Evolutionary conservation across 345 rosid species (phyloP).

Genomic region (Eutrema yunnanense): DNA sequence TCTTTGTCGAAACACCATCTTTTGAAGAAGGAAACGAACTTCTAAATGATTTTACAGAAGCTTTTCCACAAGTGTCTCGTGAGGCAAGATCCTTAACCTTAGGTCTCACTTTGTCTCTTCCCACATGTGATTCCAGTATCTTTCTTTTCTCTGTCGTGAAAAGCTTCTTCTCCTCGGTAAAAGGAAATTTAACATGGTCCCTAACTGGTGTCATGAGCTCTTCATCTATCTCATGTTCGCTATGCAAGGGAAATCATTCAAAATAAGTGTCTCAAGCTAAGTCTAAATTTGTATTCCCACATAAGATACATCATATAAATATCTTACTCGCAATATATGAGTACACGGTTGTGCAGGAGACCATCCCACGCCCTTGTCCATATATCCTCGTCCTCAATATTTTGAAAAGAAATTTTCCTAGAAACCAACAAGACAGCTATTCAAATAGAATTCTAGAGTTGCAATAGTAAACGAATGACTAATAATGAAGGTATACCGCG

Average conservation of each 20-base stretch:
- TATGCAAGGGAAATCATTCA: slow-evolving; percentile 25
- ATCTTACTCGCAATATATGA: slow-evolving; percentile 89
- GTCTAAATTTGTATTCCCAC: background rate
- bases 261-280: slow-evolving; percentile 16
- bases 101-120: slow-evolving; percentile 27
- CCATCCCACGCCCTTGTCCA: slow-evolving; percentile 73
- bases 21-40: slow-evolving; percentile 26
- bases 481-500: slow-evolving; percentile 42
- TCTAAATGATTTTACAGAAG: slow-evolving; percentile 22
- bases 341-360: slow-evolving; percentile 61
- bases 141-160: slow-evolving; percentile 23
- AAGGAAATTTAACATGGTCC: slow-evolving; percentile 71
- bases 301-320: background rate
- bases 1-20: slow-evolving; percentile 36
- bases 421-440: slow-evolving; percentile 14
- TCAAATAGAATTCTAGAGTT: background rate
- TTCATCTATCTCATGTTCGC: slow-evolving; percentile 70
- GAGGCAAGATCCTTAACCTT: slow-evolving; percentile 30
- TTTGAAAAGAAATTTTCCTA: slow-evolving; percentile 64
- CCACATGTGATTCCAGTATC: slow-evolving; percentile 28
- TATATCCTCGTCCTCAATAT: slow-evolving; percentile 39
- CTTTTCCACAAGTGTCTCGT: slow-evolving; percentile 26
- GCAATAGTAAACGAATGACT: background rate
- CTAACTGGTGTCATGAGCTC: slow-evolving; percentile 68
- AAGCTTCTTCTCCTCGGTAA: slow-evolving; percentile 30